Percentiles rank a stretch among this genome's conserved stretches.
Evolutionary conservation across 2,329 filamentous ascomycete genomes (phyloP).

Genomic region (Fusarium tjaetaba): DNA sequence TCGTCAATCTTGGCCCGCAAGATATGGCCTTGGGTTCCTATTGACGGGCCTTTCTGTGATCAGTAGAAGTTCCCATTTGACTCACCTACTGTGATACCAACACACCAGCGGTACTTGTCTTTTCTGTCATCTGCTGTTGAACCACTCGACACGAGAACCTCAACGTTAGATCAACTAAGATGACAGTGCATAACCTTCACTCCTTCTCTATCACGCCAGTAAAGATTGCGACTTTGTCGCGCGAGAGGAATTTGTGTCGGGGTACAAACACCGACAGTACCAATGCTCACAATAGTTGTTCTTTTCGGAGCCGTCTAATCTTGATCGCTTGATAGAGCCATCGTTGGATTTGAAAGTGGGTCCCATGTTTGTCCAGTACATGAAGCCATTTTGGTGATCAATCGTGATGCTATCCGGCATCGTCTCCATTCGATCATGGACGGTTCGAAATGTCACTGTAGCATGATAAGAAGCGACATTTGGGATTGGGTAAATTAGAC

Average conservation of each 20-base stretch:
- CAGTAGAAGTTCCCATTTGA: neutral
- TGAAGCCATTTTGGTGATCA: neutral
- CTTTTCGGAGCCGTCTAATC: neutral
- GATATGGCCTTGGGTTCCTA: neutral
- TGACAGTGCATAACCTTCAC: constrained; percentile 3
- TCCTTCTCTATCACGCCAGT: constrained; percentile 14
- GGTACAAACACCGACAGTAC: neutral
- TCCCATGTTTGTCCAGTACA: constrained; percentile 11
- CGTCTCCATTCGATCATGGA: neutral
- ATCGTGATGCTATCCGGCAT: constrained; percentile 7
- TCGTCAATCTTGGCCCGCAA: neutral
- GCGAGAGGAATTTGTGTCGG: neutral
- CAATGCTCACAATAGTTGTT: neutral
- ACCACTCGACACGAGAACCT: neutral
- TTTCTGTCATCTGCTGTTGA: neutral
- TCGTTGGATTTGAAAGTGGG: constrained; percentile 3
- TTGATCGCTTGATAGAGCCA: neutral
- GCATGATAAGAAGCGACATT: constrained; percentile 2
- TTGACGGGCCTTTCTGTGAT: neutral
- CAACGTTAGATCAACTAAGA: neutral
- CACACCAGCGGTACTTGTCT: neutral
- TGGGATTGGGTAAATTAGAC: neutral
- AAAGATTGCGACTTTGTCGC: neutral
- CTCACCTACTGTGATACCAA: neutral
- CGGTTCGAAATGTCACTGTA: too few relatives aligned